Evolutionary conservation across 768 basidiomycete genomes (phyloP), one percentile per base, ranked within the genome.

Genomic region (Crepidotus variabilis): DNA sequence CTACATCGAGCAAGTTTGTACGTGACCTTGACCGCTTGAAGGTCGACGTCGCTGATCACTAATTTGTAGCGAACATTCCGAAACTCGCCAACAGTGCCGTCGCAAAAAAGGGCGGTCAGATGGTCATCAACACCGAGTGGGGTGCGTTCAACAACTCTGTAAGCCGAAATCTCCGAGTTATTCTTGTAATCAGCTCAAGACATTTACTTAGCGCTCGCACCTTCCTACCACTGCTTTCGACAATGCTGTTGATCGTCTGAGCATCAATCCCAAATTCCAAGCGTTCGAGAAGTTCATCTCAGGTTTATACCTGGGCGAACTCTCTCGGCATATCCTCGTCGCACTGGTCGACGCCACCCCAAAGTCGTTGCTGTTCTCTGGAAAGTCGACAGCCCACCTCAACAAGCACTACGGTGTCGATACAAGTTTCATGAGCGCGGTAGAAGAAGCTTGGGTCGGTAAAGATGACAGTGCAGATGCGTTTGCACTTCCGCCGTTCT

Each of bases 71-170:
- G 51, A 94, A 92, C 51, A 86, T 98, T 66, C 85, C 78, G 39
- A 98, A 98, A 71, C 78, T 97, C 7, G 83, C 82, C 16, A 85
- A 90, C 54, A 78, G 73, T 45, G 75, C 83, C 22, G 83, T 80
- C 6, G 81, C 77, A 9, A 73, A 78, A 8, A 76, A 81, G 32
- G 88, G 85, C 4, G 90, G 86, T 18, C 72, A 81, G 61, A 99
- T 99, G 97, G 82, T 98, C 54, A 84, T 98, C 55, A 99, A 99
- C 74, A 92, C 92, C 6, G 97, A 98, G 74, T 98, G 96, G 97
- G 97, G 97, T 59, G 97, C 85, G 22, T 97, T 98, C 74, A 92
- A 99, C 71, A 98, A 97, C 71, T 81, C 86, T 50, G 94, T 93
- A 68, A 63, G 85, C n/a, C 18, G 2, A 14, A 46, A 6, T 48